phyloP scores from a whole-genome alignment of 2,329 filamentous ascomycete genomes.

The Trichoderma endophyticum region DNA sequence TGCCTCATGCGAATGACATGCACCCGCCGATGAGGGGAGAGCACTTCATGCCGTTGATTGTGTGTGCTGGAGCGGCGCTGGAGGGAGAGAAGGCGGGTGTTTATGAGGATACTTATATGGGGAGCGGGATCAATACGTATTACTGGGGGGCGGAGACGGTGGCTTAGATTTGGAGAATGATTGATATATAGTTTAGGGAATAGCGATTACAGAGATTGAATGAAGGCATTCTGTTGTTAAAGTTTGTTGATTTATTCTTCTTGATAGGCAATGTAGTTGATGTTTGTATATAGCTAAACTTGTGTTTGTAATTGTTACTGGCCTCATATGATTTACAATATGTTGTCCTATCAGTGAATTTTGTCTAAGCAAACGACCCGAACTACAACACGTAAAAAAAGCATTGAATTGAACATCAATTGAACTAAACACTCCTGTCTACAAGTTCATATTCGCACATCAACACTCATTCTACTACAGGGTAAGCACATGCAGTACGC shows the following conservation, averaged over 20 bases:
- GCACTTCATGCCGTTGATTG: conserved; percentile 58
- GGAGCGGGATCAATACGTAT: conserved; percentile 52
- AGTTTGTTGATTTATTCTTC: neutral
- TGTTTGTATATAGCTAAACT: no score
- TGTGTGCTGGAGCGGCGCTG: conserved; percentile 51
- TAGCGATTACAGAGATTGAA: neutral
- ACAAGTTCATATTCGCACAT: neutral
- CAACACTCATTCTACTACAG: neutral
- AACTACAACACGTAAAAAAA: no score
- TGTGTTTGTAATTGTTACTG: no score
- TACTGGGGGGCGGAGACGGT: conserved; percentile 46
- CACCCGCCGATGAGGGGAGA: conserved; percentile 54
- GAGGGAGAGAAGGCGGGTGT: conserved; percentile 40
- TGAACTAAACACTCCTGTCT: neutral
- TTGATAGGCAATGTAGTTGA: no score
- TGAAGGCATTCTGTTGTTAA: neutral
- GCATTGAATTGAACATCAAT: no score
- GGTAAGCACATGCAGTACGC: neutral
- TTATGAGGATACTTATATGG: conserved; percentile 49
- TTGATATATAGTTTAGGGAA: neutral
- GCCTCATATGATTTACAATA: no score
- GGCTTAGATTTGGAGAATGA: conserved; percentile 7
- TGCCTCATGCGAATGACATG: conserved; percentile 49
- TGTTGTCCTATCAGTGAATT: accelerated
- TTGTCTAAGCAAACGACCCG: accelerated